These are phyloP conservation scores for Nectriaceae sp. DNA, from an alignment of 2,329 filamentous ascomycete species.

Conservation along the genomic window DNA sequence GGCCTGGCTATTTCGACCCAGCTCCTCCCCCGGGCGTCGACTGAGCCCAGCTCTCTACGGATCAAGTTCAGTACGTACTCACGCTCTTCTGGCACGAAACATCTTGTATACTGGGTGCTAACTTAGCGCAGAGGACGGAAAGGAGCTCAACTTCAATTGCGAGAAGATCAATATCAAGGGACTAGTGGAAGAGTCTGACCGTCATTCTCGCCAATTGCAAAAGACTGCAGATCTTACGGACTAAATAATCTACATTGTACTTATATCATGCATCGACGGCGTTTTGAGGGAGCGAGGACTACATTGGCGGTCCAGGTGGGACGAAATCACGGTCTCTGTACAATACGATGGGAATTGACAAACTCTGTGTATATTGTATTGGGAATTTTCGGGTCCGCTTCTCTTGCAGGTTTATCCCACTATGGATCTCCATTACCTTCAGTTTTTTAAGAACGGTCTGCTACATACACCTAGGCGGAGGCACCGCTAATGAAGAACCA, in stretches of 20 bases:
- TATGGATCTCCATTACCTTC: constrained; percentile 16
- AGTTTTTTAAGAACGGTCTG: constrained; percentile 8
- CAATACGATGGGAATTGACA: constrained; percentile 25
- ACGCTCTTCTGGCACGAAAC: not conserved
- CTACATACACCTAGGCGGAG: constrained; percentile 61
- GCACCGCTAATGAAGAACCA: constrained; percentile 99
- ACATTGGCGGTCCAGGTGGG: constrained; percentile 17
- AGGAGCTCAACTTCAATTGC: constrained; percentile 81
- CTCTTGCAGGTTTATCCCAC: constrained; percentile 15
- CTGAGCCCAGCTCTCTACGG: constrained; percentile 66
- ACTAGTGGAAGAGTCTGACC: constrained; percentile 84
- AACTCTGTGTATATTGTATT: constrained; percentile 21
- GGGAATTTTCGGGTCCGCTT: constrained; percentile 16
- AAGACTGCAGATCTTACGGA: constrained; percentile 78
- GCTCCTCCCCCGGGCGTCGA: constrained; percentile 70
- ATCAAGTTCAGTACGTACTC: constrained; percentile 82
- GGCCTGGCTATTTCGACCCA: constrained; percentile 78
- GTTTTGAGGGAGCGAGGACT: constrained; percentile 30
- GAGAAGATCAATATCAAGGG: constrained; percentile 82
- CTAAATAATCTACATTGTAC: constrained; percentile 31
- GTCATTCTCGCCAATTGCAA: constrained; percentile 81
- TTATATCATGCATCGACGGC: constrained; percentile 34
- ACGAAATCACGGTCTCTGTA: constrained; percentile 25
- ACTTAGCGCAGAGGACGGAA: constrained; percentile 75
- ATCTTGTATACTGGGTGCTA: constrained; percentile 9